phyloP scores from a whole-genome alignment of 2,329 filamentous ascomycete genomes.

The Hymenoscyphus scutula region DNA sequence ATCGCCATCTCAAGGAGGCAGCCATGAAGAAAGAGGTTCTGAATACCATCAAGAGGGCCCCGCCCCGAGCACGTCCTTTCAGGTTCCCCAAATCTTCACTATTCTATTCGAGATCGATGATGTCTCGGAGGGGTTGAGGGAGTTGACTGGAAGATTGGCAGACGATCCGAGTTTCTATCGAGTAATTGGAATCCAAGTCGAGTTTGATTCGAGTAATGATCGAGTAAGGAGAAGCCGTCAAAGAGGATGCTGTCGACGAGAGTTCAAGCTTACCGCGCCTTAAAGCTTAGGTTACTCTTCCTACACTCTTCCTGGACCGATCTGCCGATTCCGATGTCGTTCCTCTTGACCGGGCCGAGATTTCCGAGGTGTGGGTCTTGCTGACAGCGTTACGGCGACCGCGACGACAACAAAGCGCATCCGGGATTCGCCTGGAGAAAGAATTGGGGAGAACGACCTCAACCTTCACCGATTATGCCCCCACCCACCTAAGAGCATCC shows the following conservation, averaged over 20 bases:
- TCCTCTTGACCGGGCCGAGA: no score
- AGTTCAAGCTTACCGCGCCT: neutral
- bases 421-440: constrained; percentile 11
- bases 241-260: neutral
- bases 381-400: neutral
- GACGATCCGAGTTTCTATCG: neutral
- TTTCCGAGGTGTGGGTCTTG: neutral
- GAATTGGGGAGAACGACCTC: neutral
- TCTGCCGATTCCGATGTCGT: neutral
- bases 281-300: no score
- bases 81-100: no score
- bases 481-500: neutral
- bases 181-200: constrained; percentile 1
- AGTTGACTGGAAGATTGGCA: neutral
- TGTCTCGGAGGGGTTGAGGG: neutral
- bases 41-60: no score
- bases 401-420: neutral
- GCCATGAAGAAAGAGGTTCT: no score
- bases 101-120: neutral
- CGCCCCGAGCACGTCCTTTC: no score
- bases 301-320: no score
- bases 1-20: no score
- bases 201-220: constrained; percentile 25
- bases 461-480: neutral
- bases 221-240: constrained; percentile 8